These are phyloP conservation scores for Telfairia occidentalis DNA, from an alignment of 331 rosid species.

Conservation along the genomic window DNA sequence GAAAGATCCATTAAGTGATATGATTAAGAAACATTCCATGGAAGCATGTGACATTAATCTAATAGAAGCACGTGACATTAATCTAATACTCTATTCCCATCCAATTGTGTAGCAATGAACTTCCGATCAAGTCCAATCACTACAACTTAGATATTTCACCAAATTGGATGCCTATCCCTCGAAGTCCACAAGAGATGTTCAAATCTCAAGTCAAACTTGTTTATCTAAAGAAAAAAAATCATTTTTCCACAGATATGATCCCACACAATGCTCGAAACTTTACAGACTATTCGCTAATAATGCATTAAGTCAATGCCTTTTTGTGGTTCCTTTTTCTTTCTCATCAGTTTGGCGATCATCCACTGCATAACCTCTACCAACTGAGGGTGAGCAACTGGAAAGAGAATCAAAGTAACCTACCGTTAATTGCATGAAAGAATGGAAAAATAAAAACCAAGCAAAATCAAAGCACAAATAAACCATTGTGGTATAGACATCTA, in stretches of 20 bases:
- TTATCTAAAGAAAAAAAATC: slow-evolving; percentile 3
- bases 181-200: background rate
- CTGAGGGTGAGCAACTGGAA: too few species aligned
- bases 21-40: slow-evolving; percentile 22
- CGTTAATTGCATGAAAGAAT: too few species aligned
- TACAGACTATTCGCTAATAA: slow-evolving; percentile 11
- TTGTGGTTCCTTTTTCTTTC: too few species aligned
- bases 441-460: too few species aligned
- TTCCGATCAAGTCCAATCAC: slow-evolving; percentile 16
- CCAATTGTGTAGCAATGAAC: slow-evolving; percentile 12
- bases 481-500: too few species aligned
- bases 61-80: too few species aligned
- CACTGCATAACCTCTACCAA: too few species aligned
- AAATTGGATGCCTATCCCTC: slow-evolving; percentile 5
- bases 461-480: too few species aligned
- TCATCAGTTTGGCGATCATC: too few species aligned
- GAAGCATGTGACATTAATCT: slow-evolving; percentile 26
- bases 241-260: slow-evolving; percentile 2
- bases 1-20: slow-evolving; percentile 9
- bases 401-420: too few species aligned
- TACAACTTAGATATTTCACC: background rate
- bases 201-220: slow-evolving; percentile 8
- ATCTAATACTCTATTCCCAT: slow-evolving; percentile 21
- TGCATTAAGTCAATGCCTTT: slow-evolving; percentile 4
- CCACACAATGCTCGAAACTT: background rate